Percentiles rank a stretch among this genome's conserved stretches.
phyloP scores from a whole-genome alignment of 305 asterid genomes.

The Fraxinus sp. region DNA sequence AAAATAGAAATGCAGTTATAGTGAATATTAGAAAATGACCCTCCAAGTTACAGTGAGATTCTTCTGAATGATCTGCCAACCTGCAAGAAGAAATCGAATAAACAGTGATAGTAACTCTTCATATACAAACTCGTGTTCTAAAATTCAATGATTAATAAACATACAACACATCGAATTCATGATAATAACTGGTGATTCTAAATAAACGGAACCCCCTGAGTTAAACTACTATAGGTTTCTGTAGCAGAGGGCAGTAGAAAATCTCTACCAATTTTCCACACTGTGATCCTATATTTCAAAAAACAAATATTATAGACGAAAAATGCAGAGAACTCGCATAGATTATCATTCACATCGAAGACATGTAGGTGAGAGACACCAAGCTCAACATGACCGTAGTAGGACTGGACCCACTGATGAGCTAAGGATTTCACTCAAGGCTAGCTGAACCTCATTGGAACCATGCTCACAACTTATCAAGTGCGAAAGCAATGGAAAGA shows the following conservation, averaged over 20 bases:
- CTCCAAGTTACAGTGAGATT: not conserved
- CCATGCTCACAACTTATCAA: slow-evolving; percentile 97
- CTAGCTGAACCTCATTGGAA: slow-evolving; percentile 83
- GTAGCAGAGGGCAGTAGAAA: too few species aligned
- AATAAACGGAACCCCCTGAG: not conserved
- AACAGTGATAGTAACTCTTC: slow-evolving; percentile 16
- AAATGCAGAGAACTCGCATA: not conserved
- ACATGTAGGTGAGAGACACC: slow-evolving; percentile 9
- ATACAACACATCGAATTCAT: slow-evolving; percentile 51
- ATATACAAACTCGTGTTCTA: slow-evolving; percentile 26
- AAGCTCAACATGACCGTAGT: slow-evolving; percentile 69
- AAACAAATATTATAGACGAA: not conserved
- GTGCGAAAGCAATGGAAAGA: slow-evolving; percentile 78
- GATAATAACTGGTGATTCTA: not conserved
- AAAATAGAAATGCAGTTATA: not conserved
- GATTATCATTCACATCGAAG: slow-evolving; percentile 45
- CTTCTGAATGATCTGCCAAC: not conserved
- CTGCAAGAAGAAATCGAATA: slow-evolving; percentile 8
- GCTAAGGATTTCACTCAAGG: slow-evolving; percentile 82
- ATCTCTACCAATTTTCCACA: not conserved
- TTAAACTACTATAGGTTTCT: not conserved
- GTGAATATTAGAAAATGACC: not conserved
- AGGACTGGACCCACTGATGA: slow-evolving; percentile 86
- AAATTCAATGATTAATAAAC: slow-evolving; percentile 28
- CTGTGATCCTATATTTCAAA: not conserved